A percentile compares a stretch with the other conserved stretches of the same genome.
phyloP scores from a whole-genome alignment of 805 yeast species.

The Maudiozyma serrabonitensis region DNA sequence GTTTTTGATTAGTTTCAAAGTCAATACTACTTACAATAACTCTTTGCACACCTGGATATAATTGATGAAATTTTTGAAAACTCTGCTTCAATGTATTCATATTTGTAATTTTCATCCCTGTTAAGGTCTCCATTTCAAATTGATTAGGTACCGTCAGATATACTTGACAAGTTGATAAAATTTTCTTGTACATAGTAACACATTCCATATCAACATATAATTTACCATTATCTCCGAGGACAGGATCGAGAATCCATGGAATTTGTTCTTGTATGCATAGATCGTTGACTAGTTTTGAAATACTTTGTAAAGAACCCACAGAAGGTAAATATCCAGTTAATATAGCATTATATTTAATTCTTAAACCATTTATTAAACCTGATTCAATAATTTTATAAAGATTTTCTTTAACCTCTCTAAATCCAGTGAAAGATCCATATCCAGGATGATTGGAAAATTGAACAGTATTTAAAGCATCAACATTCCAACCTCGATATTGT shows the following conservation, averaged over 20 bases:
- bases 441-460: constrained; percentile 91
- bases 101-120: constrained; percentile 35
- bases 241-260: constrained; percentile 76
- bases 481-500: constrained; percentile 85
- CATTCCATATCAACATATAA: constrained; percentile 60
- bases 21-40: constrained; percentile 52
- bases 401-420: constrained; percentile 36
- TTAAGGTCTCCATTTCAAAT: constrained; percentile 57
- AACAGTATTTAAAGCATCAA: constrained; percentile 83
- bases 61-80: constrained; percentile 33
- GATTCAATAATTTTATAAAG: constrained; percentile 38
- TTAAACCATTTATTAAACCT: constrained; percentile 44
- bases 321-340: constrained; percentile 76
- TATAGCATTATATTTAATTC: constrained; percentile 49
- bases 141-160: constrained; percentile 62
- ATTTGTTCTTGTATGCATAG: constrained; percentile 23
- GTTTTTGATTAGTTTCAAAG: constrained; percentile 2
- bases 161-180: constrained; percentile 37
- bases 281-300: constrained; percentile 34
- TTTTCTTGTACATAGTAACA: constrained; percentile 40
- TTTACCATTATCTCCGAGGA: constrained; percentile 82
- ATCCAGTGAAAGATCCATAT: constrained; percentile 59
- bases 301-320: constrained; percentile 42
- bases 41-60: constrained; percentile 38
- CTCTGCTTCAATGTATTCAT: constrained; percentile 32